Evolutionary conservation across 352 stramenopile species (phyloP).

Genomic region (Globisporangium cylindrosporum): DNA sequence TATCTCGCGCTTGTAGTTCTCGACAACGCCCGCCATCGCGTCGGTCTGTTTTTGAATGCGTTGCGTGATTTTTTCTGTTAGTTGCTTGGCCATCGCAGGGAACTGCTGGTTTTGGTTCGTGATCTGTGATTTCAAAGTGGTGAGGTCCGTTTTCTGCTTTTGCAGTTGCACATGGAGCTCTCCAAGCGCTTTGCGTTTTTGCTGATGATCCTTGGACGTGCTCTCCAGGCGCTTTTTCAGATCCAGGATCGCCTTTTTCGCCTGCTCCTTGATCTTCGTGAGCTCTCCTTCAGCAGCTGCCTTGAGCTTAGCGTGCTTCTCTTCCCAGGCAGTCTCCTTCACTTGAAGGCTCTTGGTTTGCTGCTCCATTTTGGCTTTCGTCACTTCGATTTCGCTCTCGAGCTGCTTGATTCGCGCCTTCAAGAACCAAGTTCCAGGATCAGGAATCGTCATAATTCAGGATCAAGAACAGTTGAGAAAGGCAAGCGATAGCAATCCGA

Average conservation of each 20-base stretch:
- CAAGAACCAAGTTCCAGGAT: not conserved
- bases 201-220: slow-evolving; percentile 54
- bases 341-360: slow-evolving; percentile 39
- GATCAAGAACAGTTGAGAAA: not conserved
- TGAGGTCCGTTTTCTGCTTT: slow-evolving; percentile 57
- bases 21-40: slow-evolving; percentile 80
- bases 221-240: slow-evolving; percentile 74
- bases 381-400: slow-evolving; percentile 29
- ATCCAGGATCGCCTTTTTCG: slow-evolving; percentile 84
- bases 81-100: slow-evolving; percentile 55
- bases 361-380: slow-evolving; percentile 48
- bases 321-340: slow-evolving; percentile 53
- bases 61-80: slow-evolving; percentile 69
- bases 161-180: slow-evolving; percentile 40
- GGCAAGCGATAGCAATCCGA: not conserved
- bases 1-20: slow-evolving; percentile 89
- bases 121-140: slow-evolving; percentile 53
- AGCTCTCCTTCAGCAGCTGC: slow-evolving; percentile 68
- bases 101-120: slow-evolving; percentile 51
- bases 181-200: slow-evolving; percentile 43
- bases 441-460: not conserved
- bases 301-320: slow-evolving; percentile 79
- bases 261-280: slow-evolving; percentile 84
- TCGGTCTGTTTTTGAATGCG: slow-evolving; percentile 72
- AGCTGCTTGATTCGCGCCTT: slow-evolving; percentile 43